phyloP scores from a whole-genome alignment of 495 filamentous ascomycete species.

The Talaromyces wortmannii region DNA sequence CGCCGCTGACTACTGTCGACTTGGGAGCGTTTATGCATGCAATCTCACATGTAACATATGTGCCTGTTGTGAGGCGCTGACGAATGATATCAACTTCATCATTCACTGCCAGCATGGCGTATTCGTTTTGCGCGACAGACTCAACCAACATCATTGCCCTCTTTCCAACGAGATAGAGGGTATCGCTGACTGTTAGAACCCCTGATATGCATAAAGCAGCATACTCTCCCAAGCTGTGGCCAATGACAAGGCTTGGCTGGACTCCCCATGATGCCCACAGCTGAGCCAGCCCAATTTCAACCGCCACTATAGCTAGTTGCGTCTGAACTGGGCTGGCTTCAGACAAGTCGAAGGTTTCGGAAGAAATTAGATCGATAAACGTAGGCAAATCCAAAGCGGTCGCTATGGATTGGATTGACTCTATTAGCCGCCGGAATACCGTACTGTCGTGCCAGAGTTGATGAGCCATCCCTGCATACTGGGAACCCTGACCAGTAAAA shows the following conservation, averaged over 20 bases:
- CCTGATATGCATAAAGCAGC: conserved; percentile 32
- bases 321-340: conserved; percentile 7
- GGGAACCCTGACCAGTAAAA: conserved; percentile 47
- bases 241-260: conserved; percentile 23
- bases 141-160: conserved; percentile 22
- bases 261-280: conserved; percentile 26
- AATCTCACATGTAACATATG: neutral
- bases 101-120: conserved; percentile 19
- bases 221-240: conserved; percentile 39
- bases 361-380: conserved; percentile 16
- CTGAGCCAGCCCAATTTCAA: conserved; percentile 25
- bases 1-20: neutral
- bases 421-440: conserved; percentile 18
- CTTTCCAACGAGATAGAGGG: conserved; percentile 27
- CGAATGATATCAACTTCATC: conserved; percentile 2
- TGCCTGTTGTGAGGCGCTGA: conserved; percentile 3
- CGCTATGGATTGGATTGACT: conserved; percentile 14
- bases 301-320: conserved; percentile 23
- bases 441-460: conserved; percentile 36
- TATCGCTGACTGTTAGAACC: conserved; percentile 27
- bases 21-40: neutral
- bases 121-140: conserved; percentile 16
- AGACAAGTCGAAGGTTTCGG: conserved; percentile 4
- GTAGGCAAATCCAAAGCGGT: conserved; percentile 16
- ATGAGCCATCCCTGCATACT: conserved; percentile 51